These are phyloP conservation scores for Amyloporia xantha DNA, from an alignment of 768 basidiomycete genomes.

Conservation along the genomic window DNA sequence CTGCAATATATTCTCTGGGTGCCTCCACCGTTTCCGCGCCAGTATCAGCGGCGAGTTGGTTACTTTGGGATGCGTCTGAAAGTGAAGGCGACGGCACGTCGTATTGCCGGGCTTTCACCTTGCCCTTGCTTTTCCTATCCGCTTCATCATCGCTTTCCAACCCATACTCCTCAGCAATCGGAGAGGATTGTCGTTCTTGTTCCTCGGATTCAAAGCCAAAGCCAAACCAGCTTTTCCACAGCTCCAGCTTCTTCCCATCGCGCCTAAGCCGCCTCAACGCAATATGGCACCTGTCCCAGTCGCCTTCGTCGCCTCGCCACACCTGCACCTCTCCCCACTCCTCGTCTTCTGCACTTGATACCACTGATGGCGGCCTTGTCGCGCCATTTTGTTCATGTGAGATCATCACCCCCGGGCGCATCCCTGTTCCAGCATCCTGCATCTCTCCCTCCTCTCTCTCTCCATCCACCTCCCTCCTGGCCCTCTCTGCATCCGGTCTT, in stretches of 20 bases:
- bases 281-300: constrained; percentile 54
- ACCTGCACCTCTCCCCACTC: constrained; percentile 18
- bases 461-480: constrained; percentile 2
- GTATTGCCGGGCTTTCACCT: constrained; percentile 1
- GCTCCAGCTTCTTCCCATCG: constrained; percentile 70
- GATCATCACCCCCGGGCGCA: neutral
- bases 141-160: constrained; percentile 17
- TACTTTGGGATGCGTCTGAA: neutral
- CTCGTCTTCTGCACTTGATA: constrained; percentile 23
- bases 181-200: neutral
- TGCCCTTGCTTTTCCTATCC: constrained; percentile 8
- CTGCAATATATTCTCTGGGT: constrained; percentile 35
- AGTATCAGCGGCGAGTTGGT: constrained; percentile 9
- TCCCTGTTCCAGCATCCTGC: neutral
- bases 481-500: constrained; percentile 6
- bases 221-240: constrained; percentile 70
- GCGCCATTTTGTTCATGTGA: constrained; percentile 10
- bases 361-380: constrained; percentile 21
- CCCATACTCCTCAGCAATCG: neutral
- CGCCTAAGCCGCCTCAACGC: constrained; percentile 47
- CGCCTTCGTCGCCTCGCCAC: constrained; percentile 51
- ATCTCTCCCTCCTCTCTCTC: neutral
- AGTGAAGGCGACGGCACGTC: neutral
- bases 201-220: constrained; percentile 13
- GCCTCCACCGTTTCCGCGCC: constrained; percentile 21